Evolutionary conservation across 345 rosid species (phyloP).

Genomic region (Linum usitatissimum): DNA sequence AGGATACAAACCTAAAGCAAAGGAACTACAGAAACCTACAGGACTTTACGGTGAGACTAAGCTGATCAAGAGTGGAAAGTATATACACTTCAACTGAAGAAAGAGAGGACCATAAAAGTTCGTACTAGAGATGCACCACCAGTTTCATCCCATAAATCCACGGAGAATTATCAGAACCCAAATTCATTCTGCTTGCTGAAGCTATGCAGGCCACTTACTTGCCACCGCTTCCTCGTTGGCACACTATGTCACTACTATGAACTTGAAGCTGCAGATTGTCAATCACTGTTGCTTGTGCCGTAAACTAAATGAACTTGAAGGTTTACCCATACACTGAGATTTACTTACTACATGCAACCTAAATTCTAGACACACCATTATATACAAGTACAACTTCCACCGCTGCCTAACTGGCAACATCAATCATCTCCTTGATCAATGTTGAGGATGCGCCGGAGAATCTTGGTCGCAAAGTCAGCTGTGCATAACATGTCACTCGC

Average conservation of each 20-base stretch:
- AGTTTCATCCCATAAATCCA: slow-evolving; percentile 2
- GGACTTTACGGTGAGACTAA: not conserved
- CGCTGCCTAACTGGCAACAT: slow-evolving; percentile 14
- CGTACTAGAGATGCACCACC: slow-evolving; percentile 10
- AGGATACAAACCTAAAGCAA: slow-evolving; percentile 19
- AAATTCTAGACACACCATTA: slow-evolving; percentile 23
- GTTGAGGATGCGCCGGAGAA: slow-evolving; percentile 87
- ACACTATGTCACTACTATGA: slow-evolving; percentile 14
- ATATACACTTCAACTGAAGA: not conserved
- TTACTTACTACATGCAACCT: slow-evolving; percentile 48
- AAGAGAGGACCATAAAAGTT: slow-evolving; percentile 18
- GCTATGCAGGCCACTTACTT: slow-evolving; percentile 4
- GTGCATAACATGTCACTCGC: slow-evolving; percentile 32
- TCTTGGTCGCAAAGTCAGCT: slow-evolving; percentile 74
- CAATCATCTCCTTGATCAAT: slow-evolving; percentile 51
- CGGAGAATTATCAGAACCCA: not conserved
- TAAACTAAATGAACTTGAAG: too few relatives aligned
- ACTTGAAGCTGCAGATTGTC: too few relatives aligned
- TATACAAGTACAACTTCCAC: slow-evolving; percentile 31
- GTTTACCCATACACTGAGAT: slow-evolving; percentile 24
- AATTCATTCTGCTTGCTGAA: slow-evolving; percentile 16
- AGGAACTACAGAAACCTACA: slow-evolving; percentile 17
- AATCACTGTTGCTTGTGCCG: not conserved
- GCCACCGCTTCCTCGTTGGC: not conserved
- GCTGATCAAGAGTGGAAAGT: too few relatives aligned